Base-by-base conservation (phyloP, 768 basidiomycete species). In the Boletellus sp. region DNA sequence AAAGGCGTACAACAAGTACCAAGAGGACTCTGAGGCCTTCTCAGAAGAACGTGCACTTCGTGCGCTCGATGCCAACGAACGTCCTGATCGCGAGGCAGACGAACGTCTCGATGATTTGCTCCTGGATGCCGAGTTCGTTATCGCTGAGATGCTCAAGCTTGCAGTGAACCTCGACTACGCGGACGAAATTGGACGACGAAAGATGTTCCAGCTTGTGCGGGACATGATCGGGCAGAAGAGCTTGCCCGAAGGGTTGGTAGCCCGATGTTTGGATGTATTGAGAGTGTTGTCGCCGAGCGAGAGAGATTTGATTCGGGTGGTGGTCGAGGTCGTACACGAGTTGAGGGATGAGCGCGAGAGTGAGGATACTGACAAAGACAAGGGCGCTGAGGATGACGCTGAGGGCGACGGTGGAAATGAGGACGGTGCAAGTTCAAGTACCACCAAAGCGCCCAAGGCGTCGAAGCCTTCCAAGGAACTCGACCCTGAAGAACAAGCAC, bases 121-220 rank as follows among this genome's bases (percentile, higher is more conserved):
- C 12, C 42, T 53, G 17, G 51, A 59, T 9, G 36, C 53, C 32
- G 83, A 85, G 58, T 84, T 88, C 49, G 70, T 92, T 7, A 74
- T 95, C n/a, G 74, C 80, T 0, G 91, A 97, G 66, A 76, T 97
- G 66, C 77, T 96, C 20, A 79, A 77, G 57, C 70, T 95, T 26
- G 89, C 90, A 0, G 76, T 87, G 3, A 79, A 86, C 52, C 73
- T 93, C 23, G 94, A 97, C 66, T 97, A 94, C 59, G 80, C 84
- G 0, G 95, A 98, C 69, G 93, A 96, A 67, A 89, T 87, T 51
- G 94, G 95, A 4, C 71, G 92, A 51, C 71, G 92, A 51, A 88
- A 87, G 69, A 93, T 94, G 85, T 89, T 88, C 60, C 76, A 80
- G 43, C 82, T 94, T 28, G 82, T 94, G 58, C 83, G 92, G 19